These are phyloP conservation scores for Xylaria intraflava DNA, from an alignment of 495 filamentous ascomycete species.

Conservation along the genomic window DNA sequence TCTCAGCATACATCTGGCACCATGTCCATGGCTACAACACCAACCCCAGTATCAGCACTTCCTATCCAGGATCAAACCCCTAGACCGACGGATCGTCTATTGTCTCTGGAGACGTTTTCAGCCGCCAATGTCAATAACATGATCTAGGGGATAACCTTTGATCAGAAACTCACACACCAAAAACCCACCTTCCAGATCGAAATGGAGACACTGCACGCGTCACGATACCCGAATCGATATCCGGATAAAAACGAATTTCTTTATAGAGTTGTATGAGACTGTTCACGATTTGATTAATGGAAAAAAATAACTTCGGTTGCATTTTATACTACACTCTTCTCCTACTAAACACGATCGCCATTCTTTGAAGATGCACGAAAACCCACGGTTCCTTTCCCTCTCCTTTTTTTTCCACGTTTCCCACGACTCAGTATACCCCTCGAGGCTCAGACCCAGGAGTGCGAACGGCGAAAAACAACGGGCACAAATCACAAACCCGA, in stretches of 20 bases:
- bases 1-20: conserved; percentile 38
- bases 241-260: conserved; percentile 6
- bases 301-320: neutral
- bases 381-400: neutral
- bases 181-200: neutral
- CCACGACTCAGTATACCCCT: neutral
- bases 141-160: conserved; percentile 1
- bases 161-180: neutral
- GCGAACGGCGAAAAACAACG: too few relatives aligned
- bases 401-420: neutral
- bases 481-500: too few relatives aligned
- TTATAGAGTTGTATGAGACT: conserved; percentile 8
- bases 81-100: neutral
- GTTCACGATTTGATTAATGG: conserved; percentile 9
- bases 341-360: neutral
- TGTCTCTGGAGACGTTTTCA: neutral
- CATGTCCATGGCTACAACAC: conserved; percentile 29
- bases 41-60: conserved; percentile 26
- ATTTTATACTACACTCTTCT: neutral
- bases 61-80: conserved; percentile 5
- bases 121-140: conserved; percentile 8
- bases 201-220: neutral
- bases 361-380: neutral
- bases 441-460: neutral
- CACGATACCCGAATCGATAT: conserved; percentile 7